Conservation (phyloP, 2,329 filamentous ascomycete genomes). For the Juglanconis juglandina region DNA sequence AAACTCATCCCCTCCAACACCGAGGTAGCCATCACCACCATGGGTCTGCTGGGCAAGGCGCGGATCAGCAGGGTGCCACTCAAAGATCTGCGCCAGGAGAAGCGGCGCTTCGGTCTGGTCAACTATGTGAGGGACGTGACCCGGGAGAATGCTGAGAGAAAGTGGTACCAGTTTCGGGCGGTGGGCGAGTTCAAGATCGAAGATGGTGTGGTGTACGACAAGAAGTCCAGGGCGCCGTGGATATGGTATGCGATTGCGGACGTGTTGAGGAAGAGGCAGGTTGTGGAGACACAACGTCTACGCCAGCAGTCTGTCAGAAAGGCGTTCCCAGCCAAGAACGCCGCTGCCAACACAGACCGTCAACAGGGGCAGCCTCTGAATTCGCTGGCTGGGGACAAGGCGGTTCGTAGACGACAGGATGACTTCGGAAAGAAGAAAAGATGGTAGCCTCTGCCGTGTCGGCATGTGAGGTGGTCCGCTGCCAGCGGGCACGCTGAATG, state of each 20-base stretch:
- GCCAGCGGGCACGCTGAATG: no score
- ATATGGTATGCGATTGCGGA: conserved; percentile 33
- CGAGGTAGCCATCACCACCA: conserved; percentile 51
- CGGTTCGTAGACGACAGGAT: no score
- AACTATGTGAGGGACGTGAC: conserved; percentile 33
- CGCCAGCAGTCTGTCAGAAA: background rate
- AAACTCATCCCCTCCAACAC: conserved; percentile 41
- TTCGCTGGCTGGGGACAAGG: no score
- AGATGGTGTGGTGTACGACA: conserved; percentile 22
- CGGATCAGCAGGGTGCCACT: conserved; percentile 35
- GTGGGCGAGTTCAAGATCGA: conserved; percentile 35
- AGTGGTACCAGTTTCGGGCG: conserved; percentile 36
- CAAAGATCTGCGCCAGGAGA: conserved; percentile 30
- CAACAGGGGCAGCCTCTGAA: background rate
- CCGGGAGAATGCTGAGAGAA: conserved; percentile 26
- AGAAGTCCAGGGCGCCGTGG: conserved; percentile 29
- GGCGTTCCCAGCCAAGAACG: background rate
- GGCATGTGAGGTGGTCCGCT: no score
- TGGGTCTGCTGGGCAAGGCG: conserved; percentile 54
- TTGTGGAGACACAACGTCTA: background rate
- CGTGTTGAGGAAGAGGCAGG: background rate
- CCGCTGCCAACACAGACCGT: background rate
- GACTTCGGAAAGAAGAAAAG: no score
- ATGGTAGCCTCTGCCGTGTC: no score
- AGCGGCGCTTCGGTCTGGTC: conserved; percentile 34